Conservation (phyloP, 441 rosid species). For the Erodium moschatum region DNA sequence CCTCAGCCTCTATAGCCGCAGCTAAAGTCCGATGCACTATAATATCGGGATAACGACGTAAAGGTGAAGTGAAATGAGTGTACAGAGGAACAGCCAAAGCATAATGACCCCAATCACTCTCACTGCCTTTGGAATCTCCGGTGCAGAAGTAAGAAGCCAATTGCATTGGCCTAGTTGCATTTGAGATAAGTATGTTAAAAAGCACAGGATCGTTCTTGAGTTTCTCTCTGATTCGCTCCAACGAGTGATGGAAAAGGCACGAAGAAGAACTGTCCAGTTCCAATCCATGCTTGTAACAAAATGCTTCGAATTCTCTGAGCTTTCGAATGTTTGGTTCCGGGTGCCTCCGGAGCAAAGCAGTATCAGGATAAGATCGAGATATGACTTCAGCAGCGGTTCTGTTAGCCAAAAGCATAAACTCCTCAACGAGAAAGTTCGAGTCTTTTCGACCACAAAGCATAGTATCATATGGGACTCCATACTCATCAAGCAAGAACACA, state of each 20-base stretch:
- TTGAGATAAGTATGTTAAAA: conserved; percentile 48
- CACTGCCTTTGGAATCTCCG: conserved; percentile 45
- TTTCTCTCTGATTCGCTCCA: conserved; percentile 47
- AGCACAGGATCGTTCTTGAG: conserved; percentile 67
- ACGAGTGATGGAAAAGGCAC: conserved; percentile 47
- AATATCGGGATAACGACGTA: conserved; percentile 83
- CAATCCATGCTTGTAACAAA: conserved; percentile 67
- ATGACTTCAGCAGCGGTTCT: conserved; percentile 84
- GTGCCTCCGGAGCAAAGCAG: conserved; percentile 72
- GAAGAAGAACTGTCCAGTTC: conserved; percentile 69
- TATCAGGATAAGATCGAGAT: conserved; percentile 68
- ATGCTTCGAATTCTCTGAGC: conserved; percentile 75
- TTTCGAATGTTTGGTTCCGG: conserved; percentile 79
- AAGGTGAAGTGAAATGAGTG: conserved; percentile 90
- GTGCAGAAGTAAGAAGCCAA: conserved; percentile 77
- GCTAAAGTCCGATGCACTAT: conserved; percentile 76
- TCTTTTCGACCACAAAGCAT: conserved; percentile 34
- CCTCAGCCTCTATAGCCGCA: conserved; percentile 79
- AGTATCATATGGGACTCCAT: conserved; percentile 66
- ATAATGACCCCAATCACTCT: conserved; percentile 73
- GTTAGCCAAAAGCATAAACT: conserved; percentile 91
- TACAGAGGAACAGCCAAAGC: conserved; percentile 74
- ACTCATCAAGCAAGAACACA: conserved; percentile 48
- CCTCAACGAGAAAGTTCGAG: conserved; percentile 74
- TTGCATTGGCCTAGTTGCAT: conserved; percentile 80